Conservation (phyloP, 169 alveolate species). For the Plasmodium cynomolgi region DNA sequence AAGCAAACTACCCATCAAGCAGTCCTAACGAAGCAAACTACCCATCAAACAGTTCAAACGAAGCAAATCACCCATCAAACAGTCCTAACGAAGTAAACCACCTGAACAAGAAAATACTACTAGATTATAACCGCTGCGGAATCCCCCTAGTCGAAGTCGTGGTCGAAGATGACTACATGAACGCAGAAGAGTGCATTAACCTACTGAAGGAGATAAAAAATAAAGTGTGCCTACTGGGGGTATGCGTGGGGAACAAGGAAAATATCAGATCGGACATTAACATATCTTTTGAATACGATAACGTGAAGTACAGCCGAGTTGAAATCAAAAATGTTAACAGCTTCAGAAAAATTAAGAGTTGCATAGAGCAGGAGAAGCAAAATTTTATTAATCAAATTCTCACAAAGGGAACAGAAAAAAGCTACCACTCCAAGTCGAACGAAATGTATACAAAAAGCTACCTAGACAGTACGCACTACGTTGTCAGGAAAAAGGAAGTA, state of each 20-base stretch:
- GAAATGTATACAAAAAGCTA: conserved; percentile 63
- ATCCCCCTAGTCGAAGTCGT: conserved; percentile 83
- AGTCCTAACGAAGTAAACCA: neutral
- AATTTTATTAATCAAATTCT: conserved; percentile 27
- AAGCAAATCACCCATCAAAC: neutral
- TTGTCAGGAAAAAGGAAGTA: conserved; percentile 53
- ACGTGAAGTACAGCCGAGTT: conserved; percentile 66
- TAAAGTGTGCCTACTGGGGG: conserved; percentile 77
- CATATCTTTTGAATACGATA: conserved; percentile 77
- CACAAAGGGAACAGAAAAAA: neutral
- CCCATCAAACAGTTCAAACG: neutral
- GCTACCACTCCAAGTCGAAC: neutral
- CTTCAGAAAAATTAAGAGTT: conserved; percentile 76
- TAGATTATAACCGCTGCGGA: conserved; percentile 86
- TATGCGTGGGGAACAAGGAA: conserved; percentile 83
- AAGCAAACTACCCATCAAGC: neutral
- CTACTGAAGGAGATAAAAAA: conserved; percentile 76
- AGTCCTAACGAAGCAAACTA: neutral
- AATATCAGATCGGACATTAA: conserved; percentile 84
- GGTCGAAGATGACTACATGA: conserved; percentile 78
- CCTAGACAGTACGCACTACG: conserved; percentile 47
- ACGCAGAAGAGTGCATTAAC: conserved; percentile 79
- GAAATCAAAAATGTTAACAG: conserved; percentile 85
- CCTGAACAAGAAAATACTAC: conserved; percentile 13
- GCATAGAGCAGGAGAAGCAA: conserved; percentile 35